phyloP scores from a whole-genome alignment of 805 yeast genomes.

The Myxozyma geophila region DNA sequence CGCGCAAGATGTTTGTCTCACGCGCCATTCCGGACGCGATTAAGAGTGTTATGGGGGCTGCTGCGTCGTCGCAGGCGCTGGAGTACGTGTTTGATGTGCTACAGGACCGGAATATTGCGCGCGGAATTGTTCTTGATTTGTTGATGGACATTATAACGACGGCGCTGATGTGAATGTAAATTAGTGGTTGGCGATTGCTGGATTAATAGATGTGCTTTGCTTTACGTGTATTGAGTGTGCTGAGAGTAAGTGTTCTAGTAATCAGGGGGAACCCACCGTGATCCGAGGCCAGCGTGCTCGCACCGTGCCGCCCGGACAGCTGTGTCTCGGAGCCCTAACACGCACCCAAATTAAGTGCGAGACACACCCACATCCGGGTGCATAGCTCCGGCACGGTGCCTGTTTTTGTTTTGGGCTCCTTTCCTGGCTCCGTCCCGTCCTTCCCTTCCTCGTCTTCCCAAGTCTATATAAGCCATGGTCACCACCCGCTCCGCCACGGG shows the following conservation, averaged over 20 bases:
- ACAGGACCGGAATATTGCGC: conserved; percentile 37
- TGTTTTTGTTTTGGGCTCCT: background rate
- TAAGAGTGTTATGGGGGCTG: conserved; percentile 37
- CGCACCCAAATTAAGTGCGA: background rate
- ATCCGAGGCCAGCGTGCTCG: background rate
- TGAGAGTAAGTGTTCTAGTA: background rate
- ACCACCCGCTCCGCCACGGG: conserved; percentile 32
- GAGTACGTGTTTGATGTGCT: conserved; percentile 39
- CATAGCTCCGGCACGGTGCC: background rate
- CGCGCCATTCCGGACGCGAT: conserved; percentile 38
- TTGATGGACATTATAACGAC: conserved; percentile 35
- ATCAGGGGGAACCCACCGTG: background rate
- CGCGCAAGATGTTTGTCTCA: conserved; percentile 35
- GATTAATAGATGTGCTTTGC: background rate
- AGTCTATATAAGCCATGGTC: conserved; percentile 16
- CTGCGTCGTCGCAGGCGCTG: conserved; percentile 38
- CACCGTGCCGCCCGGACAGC: conserved; percentile 13
- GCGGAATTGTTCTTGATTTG: conserved; percentile 36
- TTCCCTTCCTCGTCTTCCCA: background rate
- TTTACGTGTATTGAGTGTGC: background rate
- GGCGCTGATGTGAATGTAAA: conserved; percentile 23
- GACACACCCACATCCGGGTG: conserved; percentile 5
- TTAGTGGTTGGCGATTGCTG: background rate
- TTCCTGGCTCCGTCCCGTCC: background rate
- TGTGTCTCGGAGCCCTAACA: conserved; percentile 1